phyloP scores from a whole-genome alignment of 108 stramenopile genomes.

The Epithemia pelagica region DNA sequence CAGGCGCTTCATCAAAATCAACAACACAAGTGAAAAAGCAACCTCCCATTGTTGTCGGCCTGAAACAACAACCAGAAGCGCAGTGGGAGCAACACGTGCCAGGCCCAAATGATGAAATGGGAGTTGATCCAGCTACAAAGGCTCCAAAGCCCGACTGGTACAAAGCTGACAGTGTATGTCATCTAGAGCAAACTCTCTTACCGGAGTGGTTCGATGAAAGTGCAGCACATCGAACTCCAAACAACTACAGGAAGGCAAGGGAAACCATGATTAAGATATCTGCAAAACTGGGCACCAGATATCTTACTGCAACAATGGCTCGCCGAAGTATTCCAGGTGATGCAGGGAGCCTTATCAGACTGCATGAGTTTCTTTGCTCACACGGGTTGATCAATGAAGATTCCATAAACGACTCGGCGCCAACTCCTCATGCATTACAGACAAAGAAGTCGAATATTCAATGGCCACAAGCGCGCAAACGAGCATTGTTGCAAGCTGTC shows the following conservation, averaged over 20 bases:
- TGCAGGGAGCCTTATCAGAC: conserved; percentile 69
- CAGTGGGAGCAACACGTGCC: conserved; percentile 46
- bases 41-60: conserved; percentile 11
- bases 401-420: conserved; percentile 68
- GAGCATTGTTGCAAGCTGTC: conserved; percentile 26
- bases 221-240: conserved; percentile 62
- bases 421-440: conserved; percentile 49
- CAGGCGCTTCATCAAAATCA: background rate
- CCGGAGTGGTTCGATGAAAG: conserved; percentile 83
- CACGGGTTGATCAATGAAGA: conserved; percentile 67
- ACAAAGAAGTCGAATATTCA: background rate
- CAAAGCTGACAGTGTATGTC: conserved; percentile 37
- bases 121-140: conserved; percentile 24
- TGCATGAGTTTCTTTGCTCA: conserved; percentile 55
- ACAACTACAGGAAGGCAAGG: conserved; percentile 51
- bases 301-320: conserved; percentile 59
- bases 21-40: background rate
- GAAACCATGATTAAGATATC: conserved; percentile 51
- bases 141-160: conserved; percentile 67
- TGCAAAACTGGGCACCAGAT: conserved; percentile 44
- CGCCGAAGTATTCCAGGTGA: conserved; percentile 64
- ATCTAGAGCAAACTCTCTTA: conserved; percentile 60
- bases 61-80: conserved; percentile 34
- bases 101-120: conserved; percentile 40
- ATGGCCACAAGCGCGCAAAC: conserved; percentile 17